Percentiles rank a stretch among this genome's conserved stretches.
Conservation (phyloP, 176 grass and related monocot genomes). For the Areca catechu region DNA sequence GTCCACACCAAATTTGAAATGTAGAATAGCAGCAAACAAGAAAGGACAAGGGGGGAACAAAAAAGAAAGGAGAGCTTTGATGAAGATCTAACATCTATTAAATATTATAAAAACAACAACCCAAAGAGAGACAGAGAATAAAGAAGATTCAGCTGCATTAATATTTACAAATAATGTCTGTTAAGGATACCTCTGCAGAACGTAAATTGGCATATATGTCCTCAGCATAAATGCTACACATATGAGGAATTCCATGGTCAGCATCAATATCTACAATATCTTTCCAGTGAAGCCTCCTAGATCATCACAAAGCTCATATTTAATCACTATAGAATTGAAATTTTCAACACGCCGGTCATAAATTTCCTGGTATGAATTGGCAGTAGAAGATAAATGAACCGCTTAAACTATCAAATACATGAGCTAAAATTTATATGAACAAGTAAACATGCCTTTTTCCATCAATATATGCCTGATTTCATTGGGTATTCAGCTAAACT, state of each 20-base stretch:
- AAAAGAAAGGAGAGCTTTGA: too few relatives aligned
- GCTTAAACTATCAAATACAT: too few relatives aligned
- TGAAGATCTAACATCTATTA: too few relatives aligned
- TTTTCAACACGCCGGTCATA: background rate
- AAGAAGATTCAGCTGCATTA: background rate
- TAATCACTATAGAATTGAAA: background rate
- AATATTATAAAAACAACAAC: too few relatives aligned
- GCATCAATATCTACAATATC: constrained; percentile 49
- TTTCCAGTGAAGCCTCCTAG: constrained; percentile 27
- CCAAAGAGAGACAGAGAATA: background rate
- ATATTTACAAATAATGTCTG: background rate
- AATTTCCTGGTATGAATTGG: background rate
- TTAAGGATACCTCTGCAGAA: constrained; percentile 48
- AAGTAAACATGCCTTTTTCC: too few relatives aligned
- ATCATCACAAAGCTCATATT: constrained; percentile 21
- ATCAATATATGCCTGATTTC: too few relatives aligned
- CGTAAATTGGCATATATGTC: constrained; percentile 53
- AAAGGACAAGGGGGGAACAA: too few relatives aligned
- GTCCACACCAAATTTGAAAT: too few relatives aligned
- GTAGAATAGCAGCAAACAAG: too few relatives aligned
- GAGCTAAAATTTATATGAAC: too few relatives aligned
- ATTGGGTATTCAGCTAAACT: too few relatives aligned
- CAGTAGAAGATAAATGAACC: too few relatives aligned
- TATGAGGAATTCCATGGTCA: constrained; percentile 50
- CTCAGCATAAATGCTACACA: constrained; percentile 41